Evolutionary conservation across 148 eudicot genomes (phyloP).

Genomic region (Gaultheria prostrata): DNA sequence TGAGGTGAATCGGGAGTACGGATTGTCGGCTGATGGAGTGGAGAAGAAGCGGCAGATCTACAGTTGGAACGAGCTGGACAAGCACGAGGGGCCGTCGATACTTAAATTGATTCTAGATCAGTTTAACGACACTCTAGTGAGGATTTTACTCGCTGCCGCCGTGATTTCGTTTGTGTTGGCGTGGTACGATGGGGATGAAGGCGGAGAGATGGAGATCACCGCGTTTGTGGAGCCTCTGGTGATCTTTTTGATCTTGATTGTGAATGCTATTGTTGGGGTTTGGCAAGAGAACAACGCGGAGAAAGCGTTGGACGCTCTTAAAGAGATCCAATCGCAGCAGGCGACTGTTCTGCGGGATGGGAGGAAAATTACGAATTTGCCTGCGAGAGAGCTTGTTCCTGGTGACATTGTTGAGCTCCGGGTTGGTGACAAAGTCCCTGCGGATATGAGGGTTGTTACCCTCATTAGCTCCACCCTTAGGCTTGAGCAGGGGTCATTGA

Average conservation of each 20-base stretch:
- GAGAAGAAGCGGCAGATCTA: constrained; percentile 35
- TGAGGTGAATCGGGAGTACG: constrained; percentile 29
- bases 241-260: constrained; percentile 78
- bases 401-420: constrained; percentile 94
- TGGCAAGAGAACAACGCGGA: constrained; percentile 98
- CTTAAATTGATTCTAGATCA: constrained; percentile 49
- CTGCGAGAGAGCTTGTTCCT: constrained; percentile 80
- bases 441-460: constrained; percentile 82
- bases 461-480: constrained; percentile 84
- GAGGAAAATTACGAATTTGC: constrained; percentile 42
- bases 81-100: constrained; percentile 45
- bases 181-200: constrained; percentile 74
- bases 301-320: constrained; percentile 90
- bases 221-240: constrained; percentile 91
- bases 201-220: constrained; percentile 74
- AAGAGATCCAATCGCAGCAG: constrained; percentile 84
- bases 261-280: constrained; percentile 85
- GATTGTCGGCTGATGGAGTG: constrained; percentile 37
- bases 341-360: constrained; percentile 71
- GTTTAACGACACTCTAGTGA: constrained; percentile 49
- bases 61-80: constrained; percentile 49
- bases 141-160: constrained; percentile 67
- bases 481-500: constrained; percentile 85
- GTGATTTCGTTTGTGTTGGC: constrained; percentile 84
- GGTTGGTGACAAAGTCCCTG: constrained; percentile 95